Evolutionary conservation across 2,329 filamentous ascomycete species (phyloP).

Genomic region (Corinectria fuckeliana): DNA sequence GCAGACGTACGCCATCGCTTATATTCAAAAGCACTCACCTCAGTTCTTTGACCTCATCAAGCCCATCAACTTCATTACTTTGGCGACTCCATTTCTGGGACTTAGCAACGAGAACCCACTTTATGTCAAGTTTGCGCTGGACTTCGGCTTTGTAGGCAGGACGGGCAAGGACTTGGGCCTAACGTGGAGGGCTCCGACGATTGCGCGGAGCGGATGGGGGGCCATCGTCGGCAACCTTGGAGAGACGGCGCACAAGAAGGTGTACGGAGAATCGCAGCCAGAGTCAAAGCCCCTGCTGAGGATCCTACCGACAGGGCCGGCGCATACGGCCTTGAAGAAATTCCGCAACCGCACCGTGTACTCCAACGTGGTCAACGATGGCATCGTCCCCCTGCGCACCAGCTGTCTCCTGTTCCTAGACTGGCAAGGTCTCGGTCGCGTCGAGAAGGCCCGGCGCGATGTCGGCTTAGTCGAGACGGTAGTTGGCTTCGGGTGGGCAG

Average conservation of each 20-base stretch:
- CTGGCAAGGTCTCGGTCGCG: conserved; percentile 91
- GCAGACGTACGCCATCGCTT: conserved; percentile 93
- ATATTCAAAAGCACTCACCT: conserved; percentile 95
- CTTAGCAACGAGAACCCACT: conserved; percentile 97
- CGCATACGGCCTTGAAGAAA: conserved; percentile 83
- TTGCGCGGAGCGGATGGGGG: conserved; percentile 86
- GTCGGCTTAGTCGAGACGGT: conserved; percentile 92
- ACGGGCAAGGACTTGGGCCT: conserved; percentile 94
- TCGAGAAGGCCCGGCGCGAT: conserved; percentile 92
- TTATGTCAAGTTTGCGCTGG: conserved; percentile 95
- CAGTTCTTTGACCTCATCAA: conserved; percentile 85
- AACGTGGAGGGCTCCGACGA: conserved; percentile 89
- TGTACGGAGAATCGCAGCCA: conserved; percentile 56
- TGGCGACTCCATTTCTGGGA: conserved; percentile 88
- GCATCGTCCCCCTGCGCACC: conserved; percentile 92
- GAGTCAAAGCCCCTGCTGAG: conserved; percentile 88
- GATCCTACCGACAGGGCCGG: conserved; percentile 89
- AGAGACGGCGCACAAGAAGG: conserved; percentile 44
- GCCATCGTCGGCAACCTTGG: conserved; percentile 84
- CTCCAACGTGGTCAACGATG: conserved; percentile 97
- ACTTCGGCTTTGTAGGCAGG: conserved; percentile 94
- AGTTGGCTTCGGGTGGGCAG: conserved; percentile 92
- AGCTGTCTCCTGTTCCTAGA: conserved; percentile 97
- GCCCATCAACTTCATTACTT: conserved; percentile 87
- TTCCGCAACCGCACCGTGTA: conserved; percentile 93